These are phyloP conservation scores for Pseudopyricularia cyperi DNA, from an alignment of 2,329 filamentous ascomycete genomes.

Conservation along the genomic window DNA sequence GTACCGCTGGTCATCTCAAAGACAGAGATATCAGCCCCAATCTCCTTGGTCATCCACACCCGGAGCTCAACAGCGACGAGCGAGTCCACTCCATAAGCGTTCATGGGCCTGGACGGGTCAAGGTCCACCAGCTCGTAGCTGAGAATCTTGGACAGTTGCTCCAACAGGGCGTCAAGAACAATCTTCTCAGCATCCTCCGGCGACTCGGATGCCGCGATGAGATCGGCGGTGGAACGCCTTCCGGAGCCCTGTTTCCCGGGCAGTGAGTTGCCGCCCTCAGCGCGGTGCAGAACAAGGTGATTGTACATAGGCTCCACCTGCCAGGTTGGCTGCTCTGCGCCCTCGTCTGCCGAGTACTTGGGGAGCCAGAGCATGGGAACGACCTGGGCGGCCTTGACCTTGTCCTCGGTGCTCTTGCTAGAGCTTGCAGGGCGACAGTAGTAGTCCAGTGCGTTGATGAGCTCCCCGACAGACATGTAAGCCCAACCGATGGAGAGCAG, in stretches of 20 bases:
- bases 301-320: not conserved
- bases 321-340: not conserved
- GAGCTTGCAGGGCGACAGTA: not conserved
- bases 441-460: not conserved
- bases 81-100: conserved; percentile 37
- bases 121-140: conserved; percentile 21
- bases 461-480: not conserved
- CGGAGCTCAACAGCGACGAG: conserved; percentile 36
- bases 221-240: too few relatives aligned
- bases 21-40: conserved; percentile 29
- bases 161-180: too few relatives aligned
- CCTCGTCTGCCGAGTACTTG: not conserved
- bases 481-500: not conserved
- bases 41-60: conserved; percentile 33
- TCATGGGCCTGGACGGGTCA: conserved; percentile 24
- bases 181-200: too few relatives aligned
- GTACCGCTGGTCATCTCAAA: not conserved
- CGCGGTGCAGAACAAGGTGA: not conserved
- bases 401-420: not conserved
- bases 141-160: too few relatives aligned
- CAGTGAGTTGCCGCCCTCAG: too few relatives aligned
- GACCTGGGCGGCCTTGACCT: not conserved
- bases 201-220: too few relatives aligned
- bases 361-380: not conserved
- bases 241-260: too few relatives aligned